Evolutionary conservation across 139 green algal species (phyloP).

Genomic region (Deuterostichococcus epilithicus): DNA sequence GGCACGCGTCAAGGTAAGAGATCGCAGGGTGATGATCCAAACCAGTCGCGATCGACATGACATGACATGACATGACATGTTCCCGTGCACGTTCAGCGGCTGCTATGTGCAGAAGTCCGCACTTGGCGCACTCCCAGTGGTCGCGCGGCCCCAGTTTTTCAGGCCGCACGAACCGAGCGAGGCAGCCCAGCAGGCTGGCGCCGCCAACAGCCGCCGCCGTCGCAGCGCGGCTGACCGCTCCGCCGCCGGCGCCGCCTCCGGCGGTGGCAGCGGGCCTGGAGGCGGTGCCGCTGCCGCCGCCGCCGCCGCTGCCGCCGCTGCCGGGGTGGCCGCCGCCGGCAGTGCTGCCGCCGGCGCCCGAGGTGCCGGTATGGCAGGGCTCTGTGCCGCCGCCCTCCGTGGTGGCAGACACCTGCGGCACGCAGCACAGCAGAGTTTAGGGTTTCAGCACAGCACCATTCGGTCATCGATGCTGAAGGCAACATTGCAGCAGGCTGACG

Average conservation of each 20-base stretch:
- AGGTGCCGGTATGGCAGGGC: not conserved
- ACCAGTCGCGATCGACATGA: too few relatives aligned
- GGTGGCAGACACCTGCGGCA: not conserved
- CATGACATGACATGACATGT: too few relatives aligned
- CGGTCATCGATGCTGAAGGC: too few relatives aligned
- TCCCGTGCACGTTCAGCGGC: too few relatives aligned
- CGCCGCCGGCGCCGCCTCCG: not conserved
- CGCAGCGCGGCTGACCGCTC: not conserved
- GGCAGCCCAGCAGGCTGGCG: slow-evolving; percentile 58
- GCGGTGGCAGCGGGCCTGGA: not conserved
- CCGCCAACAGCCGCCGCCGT: not conserved
- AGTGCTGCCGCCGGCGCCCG: not conserved
- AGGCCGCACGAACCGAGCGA: slow-evolving; percentile 64
- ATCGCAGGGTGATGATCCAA: too few relatives aligned
- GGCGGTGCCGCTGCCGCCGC: not conserved
- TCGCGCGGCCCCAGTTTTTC: slow-evolving; percentile 55
- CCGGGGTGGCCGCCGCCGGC: too few relatives aligned
- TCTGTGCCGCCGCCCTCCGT: not conserved
- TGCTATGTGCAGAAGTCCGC: slow-evolving; percentile 16
- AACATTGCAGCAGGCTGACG: too few relatives aligned
- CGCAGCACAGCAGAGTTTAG: not conserved
- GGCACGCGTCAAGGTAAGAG: too few relatives aligned
- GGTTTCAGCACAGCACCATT: too few relatives aligned
- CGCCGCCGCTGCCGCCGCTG: not conserved
- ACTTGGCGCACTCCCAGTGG: slow-evolving; percentile 56